Base-by-base conservation (phyloP, 1,139 yeast genomes). In the Lodderomyces metapsilosis region DNA sequence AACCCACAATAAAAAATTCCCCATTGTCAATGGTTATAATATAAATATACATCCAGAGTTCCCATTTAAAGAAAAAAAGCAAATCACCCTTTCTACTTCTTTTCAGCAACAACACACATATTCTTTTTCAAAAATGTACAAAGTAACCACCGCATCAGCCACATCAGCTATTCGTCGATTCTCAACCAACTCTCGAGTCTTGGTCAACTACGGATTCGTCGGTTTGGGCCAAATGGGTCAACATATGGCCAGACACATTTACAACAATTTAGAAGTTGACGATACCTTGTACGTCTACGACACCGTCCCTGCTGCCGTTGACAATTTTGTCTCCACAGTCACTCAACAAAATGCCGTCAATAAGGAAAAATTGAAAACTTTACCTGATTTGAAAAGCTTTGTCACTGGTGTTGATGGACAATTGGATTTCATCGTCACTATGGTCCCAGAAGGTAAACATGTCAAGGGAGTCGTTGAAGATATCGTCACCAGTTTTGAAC, bases 211-310 rank as follows among this genome's bases (percentile, higher is more conserved):
- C 51, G 84, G 82, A 16, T 78, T 78, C 57, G 69, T 78, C 36
- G 84, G 84, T 11, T 65, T 78, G 21, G 84, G 84, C 16, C 76
- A 76, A 45, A 78, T 78, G 84, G 81, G 84, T 43, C 74, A 73
- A 45, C 76, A 76, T 48, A 78, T 78, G 84, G 82, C 82, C 16
- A 62, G 71, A 48, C 81, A 78, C 49, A 64, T 78, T 28, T 70
- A 73, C 49, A 59, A 65, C 40, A 64, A 74, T 45, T 59, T 74
- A 45, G 63, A 62, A 27, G 60, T 69, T 1, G 43, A 51, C 12
- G 81, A 76, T 48, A 57, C 58, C 36, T 61, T 78, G 43, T 65
- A 67, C 38, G 74, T 78, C 10, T 68, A 66, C 50, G 83, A 78
- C 53, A 62, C 69, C 10, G 60, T 63, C 17, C 58, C 68, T 2